A percentile compares a stretch with the other conserved stretches of the same genome.
phyloP scores from a whole-genome alignment of 2,329 filamentous ascomycete genomes.

The Penicillium sp. region DNA sequence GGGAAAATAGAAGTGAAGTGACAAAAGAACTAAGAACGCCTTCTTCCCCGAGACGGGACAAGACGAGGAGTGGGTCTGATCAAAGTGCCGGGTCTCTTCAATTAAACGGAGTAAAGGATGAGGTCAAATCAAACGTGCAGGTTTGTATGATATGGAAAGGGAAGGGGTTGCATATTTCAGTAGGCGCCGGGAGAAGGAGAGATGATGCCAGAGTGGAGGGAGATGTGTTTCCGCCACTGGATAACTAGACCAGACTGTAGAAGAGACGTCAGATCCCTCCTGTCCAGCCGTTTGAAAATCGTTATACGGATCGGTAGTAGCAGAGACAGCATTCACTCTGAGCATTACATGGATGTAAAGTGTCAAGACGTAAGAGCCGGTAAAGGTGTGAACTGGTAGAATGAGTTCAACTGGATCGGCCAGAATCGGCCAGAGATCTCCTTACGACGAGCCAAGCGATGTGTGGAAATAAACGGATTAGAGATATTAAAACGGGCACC shows the following conservation, averaged over 20 bases:
- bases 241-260: not conserved
- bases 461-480: conserved; percentile 28
- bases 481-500: conserved; percentile 22
- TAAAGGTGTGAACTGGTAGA: not conserved
- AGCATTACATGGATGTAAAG: conserved; percentile 7
- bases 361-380: conserved; percentile 1
- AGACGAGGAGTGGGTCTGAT: conserved; percentile 25
- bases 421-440: conserved; percentile 18
- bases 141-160: not conserved
- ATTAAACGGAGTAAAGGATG: conserved; percentile 24
- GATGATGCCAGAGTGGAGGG: not conserved
- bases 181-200: not conserved
- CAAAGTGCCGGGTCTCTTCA: conserved; percentile 24
- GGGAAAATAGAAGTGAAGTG: conserved; percentile 2
- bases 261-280: conserved; percentile 13
- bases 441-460: conserved; percentile 18
- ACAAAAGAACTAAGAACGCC: conserved; percentile 11
- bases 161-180: not conserved
- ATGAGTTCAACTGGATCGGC: not conserved
- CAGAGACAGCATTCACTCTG: conserved; percentile 9
- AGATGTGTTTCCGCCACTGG: not conserved
- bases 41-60: conserved; percentile 22
- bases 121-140: conserved; percentile 12
- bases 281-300: conserved; percentile 13
- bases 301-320: conserved; percentile 19